These are phyloP conservation scores for Rhynchosporium secalis DNA, from an alignment of 2,329 filamentous ascomycete genomes.

Conservation along the genomic window DNA sequence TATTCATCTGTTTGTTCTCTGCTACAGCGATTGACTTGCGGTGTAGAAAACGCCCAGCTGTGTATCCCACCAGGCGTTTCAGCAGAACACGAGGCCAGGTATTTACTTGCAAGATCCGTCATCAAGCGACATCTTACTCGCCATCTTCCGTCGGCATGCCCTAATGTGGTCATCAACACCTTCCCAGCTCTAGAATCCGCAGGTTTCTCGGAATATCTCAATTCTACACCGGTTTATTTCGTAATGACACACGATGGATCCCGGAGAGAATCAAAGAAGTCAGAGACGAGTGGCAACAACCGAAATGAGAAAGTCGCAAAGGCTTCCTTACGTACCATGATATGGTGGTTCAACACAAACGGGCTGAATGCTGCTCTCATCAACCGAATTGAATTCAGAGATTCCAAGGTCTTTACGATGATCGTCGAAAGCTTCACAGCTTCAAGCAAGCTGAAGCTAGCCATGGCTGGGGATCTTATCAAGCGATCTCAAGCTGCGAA, in stretches of 20 bases:
- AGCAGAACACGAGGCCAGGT: conserved; percentile 43
- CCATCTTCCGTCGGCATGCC: conserved; percentile 30
- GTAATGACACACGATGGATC: conserved; percentile 67
- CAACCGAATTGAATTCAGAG: conserved; percentile 61
- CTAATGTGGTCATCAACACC: conserved; percentile 43
- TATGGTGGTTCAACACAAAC: conserved; percentile 54
- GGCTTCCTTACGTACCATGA: conserved; percentile 45
- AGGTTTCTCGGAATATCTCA: conserved; percentile 57
- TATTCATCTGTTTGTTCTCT: neutral
- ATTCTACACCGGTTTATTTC: conserved; percentile 59
- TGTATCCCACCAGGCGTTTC: conserved; percentile 52
- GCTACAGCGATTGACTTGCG: conserved; percentile 18
- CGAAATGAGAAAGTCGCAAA: conserved; percentile 26
- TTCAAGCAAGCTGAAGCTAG: conserved; percentile 26
- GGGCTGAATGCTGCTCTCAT: conserved; percentile 64
- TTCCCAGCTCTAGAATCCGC: conserved; percentile 47
- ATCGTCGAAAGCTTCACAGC: conserved; percentile 44
- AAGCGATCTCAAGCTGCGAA: conserved; percentile 24
- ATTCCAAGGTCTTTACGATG: conserved; percentile 51
- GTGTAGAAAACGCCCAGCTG: conserved; percentile 48
- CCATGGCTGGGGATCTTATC: conserved; percentile 22
- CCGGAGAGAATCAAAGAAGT: conserved; percentile 14
- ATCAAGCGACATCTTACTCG: conserved; percentile 60
- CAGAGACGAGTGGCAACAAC: conserved; percentile 7
- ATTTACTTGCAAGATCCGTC: conserved; percentile 60